Evolutionary conservation across 768 basidiomycete species (phyloP).

Genomic region (Chalciporus pseudorubinellus): DNA sequence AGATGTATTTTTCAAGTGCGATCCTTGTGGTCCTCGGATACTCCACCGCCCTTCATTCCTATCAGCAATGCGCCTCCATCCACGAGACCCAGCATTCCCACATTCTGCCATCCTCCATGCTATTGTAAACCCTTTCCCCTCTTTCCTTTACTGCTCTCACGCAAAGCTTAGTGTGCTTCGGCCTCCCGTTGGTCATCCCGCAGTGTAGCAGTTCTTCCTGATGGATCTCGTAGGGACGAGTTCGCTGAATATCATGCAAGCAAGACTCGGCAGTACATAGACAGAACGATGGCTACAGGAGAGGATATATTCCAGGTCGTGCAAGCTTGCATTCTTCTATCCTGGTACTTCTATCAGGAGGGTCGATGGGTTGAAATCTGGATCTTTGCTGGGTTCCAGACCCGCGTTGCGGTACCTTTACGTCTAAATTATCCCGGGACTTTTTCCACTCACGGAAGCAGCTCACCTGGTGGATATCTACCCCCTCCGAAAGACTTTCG

Average conservation of each 20-base stretch:
- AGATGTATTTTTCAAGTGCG: constrained; percentile 84
- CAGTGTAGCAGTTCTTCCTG: constrained; percentile 61
- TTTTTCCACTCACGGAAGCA: constrained; percentile 63
- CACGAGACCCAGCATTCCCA: constrained; percentile 80
- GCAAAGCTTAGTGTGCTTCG: constrained; percentile 60
- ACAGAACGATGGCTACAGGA: constrained; percentile 86
- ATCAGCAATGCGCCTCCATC: constrained; percentile 74
- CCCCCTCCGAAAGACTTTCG: constrained; percentile 73
- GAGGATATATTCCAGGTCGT: constrained; percentile 84
- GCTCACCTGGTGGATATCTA: constrained; percentile 75
- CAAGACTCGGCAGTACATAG: constrained; percentile 85
- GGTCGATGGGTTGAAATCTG: constrained; percentile 89
- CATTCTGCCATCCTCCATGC: constrained; percentile 90
- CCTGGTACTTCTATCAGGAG: constrained; percentile 91
- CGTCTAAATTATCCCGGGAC: constrained; percentile 86
- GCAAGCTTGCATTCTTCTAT: constrained; percentile 82
- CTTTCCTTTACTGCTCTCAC: constrained; percentile 11
- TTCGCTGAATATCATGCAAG: constrained; percentile 86
- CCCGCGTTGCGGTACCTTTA: constrained; percentile 75
- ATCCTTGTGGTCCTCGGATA: constrained; percentile 83
- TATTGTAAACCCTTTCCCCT: constrained; percentile 52
- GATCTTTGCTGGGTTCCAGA: constrained; percentile 87
- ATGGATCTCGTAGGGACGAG: constrained; percentile 76
- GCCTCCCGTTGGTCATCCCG: constrained; percentile 82
- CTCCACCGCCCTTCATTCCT: constrained; percentile 80